Base-by-base conservation (phyloP, 2,329 filamentous ascomycete species). In the Sarocladium kiliense region DNA sequence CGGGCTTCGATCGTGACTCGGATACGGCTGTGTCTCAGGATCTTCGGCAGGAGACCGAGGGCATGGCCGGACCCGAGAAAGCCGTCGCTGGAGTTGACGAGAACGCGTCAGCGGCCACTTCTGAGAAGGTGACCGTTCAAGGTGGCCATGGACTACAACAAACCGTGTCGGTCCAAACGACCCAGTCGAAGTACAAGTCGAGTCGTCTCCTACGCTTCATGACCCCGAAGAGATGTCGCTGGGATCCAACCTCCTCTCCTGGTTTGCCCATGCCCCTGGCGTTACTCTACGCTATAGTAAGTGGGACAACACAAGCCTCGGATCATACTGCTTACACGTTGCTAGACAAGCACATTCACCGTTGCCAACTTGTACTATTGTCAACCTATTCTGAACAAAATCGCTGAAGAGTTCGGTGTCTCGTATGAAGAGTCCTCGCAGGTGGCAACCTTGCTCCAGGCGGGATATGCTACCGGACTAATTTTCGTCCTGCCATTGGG, bases 361-460 rank as follows among this genome's bases (percentile, higher is more conserved):
- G 89, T 92, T 6, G 88, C 88, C 18, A 92, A 92, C 61, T 74
- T 93, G 2, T 93, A 93, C 71, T 91, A 93, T 69, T 89, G 81
- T 57, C 88, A 92, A 63, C 88, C 89, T 0, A 88, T 93, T 47
- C 73, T 93, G 23, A 90, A 91, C 64, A 81, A 88, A 53, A 77
- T 94, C 39, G 88, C 89, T 0, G 67, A 76, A 10, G 85, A 88
- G 16, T 93, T 94, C 64, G 64, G 78, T 54, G 85, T 93, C 49
- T 78, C 77, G 9, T 87, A 90, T 63, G 87, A 90, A 63, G 75
- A 79, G 54, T 83, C 88, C 0, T 80, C 80, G 1, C 71, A 76
- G 39, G 84, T 93, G 23, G 88, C 89, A 1, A 93, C 89, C 0
- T 72, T 91, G 42, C 84, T 88, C 68, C 90, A 94, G 67, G 86